phyloP scores from a whole-genome alignment of 345 rosid species.

The Lenwebbia sp. region DNA sequence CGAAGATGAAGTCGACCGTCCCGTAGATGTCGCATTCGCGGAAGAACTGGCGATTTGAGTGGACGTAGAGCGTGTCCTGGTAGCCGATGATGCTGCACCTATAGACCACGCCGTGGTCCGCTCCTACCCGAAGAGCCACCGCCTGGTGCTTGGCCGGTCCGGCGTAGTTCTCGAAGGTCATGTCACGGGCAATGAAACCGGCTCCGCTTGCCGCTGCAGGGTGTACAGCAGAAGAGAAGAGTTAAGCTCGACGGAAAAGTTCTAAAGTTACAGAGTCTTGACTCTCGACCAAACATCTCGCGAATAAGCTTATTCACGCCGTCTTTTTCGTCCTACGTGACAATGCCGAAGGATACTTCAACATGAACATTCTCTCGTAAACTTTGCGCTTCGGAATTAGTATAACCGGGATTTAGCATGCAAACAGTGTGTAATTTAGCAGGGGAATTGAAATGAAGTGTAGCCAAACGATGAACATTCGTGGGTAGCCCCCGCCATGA shows the following conservation, averaged over 20 bases:
- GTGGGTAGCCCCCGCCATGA: background rate
- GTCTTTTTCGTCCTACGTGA: background rate
- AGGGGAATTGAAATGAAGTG: background rate
- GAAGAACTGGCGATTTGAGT: slow-evolving; percentile 91
- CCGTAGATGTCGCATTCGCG: slow-evolving; percentile 85
- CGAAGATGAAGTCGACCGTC: slow-evolving; percentile 89
- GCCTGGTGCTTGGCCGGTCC: slow-evolving; percentile 95
- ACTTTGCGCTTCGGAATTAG: background rate
- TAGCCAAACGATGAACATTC: background rate
- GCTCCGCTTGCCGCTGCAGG: slow-evolving; percentile 78
- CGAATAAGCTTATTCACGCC: background rate
- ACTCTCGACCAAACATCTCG: background rate
- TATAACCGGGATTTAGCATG: background rate
- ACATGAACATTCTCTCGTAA: background rate
- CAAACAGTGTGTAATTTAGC: background rate
- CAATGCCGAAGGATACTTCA: background rate
- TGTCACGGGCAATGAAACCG: slow-evolving; percentile 90
- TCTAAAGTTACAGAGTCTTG: too few relatives aligned
- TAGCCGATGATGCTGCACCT: slow-evolving; percentile 65
- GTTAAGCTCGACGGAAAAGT: background rate
- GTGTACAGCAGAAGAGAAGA: background rate
- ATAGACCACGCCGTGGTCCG: slow-evolving; percentile 85
- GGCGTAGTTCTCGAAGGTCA: slow-evolving; percentile 81
- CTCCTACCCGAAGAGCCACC: slow-evolving; percentile 88
- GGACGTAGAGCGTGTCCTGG: slow-evolving; percentile 95